These are phyloP conservation scores for Colletotrichum navitas DNA, from an alignment of 2,329 filamentous ascomycete species.

Conservation along the genomic window DNA sequence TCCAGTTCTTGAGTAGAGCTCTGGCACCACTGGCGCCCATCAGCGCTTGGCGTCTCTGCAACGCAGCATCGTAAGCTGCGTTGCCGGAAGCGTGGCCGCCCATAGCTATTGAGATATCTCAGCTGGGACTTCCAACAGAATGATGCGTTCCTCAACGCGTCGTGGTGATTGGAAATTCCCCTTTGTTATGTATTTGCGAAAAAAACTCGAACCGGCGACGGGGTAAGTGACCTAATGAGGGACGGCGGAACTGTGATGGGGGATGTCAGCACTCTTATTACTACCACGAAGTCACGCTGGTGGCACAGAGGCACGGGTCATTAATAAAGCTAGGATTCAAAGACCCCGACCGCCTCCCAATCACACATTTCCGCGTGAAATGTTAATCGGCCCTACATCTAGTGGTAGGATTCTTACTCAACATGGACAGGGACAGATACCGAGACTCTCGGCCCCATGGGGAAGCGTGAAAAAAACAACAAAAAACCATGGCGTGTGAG, in stretches of 20 bases:
- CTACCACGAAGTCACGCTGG: not conserved
- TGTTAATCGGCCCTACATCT: not conserved
- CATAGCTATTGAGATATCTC: conserved; percentile 48
- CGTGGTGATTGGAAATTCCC: not conserved
- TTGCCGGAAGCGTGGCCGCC: conserved; percentile 54
- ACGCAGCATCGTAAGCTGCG: conserved; percentile 63
- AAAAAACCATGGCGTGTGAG: not conserved
- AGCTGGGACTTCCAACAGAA: not conserved
- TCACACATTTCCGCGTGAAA: not conserved
- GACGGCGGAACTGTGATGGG: conserved; percentile 19
- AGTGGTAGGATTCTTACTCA: not conserved
- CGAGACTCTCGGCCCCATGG: not conserved
- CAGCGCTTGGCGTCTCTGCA: conserved; percentile 64
- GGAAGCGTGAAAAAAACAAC: conserved; percentile 4
- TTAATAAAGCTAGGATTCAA: conserved; percentile 3
- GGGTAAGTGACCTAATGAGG: not conserved
- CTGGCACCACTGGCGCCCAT: conserved; percentile 65
- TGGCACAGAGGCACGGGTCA: not conserved
- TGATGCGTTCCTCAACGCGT: not conserved
- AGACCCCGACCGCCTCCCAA: not conserved
- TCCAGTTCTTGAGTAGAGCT: conserved; percentile 70
- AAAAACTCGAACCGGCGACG: not conserved
- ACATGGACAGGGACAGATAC: conserved; percentile 4
- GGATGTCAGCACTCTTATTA: conserved; percentile 19
- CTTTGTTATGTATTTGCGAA: not conserved